Conservation (phyloP, 73 alveolate species). For the Paramecium tetraurelia region DNA sequence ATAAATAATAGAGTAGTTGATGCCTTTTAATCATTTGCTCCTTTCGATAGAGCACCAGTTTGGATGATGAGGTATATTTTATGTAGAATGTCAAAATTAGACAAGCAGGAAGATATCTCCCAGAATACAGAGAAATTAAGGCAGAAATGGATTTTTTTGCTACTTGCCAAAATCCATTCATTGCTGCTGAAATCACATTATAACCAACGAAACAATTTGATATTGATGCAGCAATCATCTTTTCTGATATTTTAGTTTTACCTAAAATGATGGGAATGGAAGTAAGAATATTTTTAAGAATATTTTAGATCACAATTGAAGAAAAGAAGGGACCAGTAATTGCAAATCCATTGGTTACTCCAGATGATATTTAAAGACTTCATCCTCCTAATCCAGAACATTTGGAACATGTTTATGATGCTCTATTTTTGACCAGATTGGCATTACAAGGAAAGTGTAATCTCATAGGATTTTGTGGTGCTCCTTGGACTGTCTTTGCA, state of each 20-base stretch:
- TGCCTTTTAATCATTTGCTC: constrained; percentile 9
- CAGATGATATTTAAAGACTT: constrained; percentile 63
- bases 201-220: constrained; percentile 67
- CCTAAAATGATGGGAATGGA: constrained; percentile 83
- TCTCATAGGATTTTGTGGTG: constrained; percentile 76
- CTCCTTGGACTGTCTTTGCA: constrained; percentile 78
- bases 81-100: background rate
- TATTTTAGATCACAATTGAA: constrained; percentile 52
- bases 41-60: constrained; percentile 63
- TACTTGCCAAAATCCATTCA: constrained; percentile 69
- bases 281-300: constrained; percentile 46
- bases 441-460: constrained; percentile 64
- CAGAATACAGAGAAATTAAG: constrained; percentile 63
- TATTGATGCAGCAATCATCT: constrained; percentile 74
- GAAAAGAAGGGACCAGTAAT: constrained; percentile 73
- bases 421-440: constrained; percentile 67
- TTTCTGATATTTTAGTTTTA: constrained; percentile 75
- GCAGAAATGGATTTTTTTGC: constrained; percentile 65
- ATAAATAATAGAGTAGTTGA: background rate
- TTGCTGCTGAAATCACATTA: constrained; percentile 76
- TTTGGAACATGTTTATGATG: constrained; percentile 70
- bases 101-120: constrained; percentile 76
- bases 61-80: constrained; percentile 71
- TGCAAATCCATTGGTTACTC: constrained; percentile 65
- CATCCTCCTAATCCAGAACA: constrained; percentile 61